Conservation (phyloP, 139 green algal species). For the Chlorella sp. region DNA sequence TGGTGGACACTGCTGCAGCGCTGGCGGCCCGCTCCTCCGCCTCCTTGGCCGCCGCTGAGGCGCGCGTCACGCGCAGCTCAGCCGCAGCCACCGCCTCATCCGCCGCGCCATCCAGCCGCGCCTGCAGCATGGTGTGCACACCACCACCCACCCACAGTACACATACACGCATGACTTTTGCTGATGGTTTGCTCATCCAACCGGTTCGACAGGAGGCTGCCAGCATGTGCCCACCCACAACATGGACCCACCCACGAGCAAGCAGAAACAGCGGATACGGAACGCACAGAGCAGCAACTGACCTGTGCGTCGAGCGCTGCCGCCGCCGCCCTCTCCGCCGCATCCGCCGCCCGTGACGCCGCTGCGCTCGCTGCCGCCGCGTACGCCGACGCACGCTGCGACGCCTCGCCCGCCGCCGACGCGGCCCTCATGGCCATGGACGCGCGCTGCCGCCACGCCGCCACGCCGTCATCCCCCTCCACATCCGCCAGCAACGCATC, state of each 20-base stretch:
- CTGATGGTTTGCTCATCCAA: no score
- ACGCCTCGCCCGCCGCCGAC: conserved; percentile 15
- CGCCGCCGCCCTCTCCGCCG: conserved; percentile 21
- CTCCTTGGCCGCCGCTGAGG: conserved; percentile 14
- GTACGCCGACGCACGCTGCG: conserved; percentile 21
- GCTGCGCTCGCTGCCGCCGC: conserved; percentile 13
- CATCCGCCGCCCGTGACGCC: conserved; percentile 10
- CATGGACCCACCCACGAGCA: not conserved
- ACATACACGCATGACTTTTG: no score
- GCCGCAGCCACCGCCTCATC: conserved; percentile 10
- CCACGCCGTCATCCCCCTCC: no score
- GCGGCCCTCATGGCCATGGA: conserved; percentile 3
- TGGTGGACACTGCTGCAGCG: conserved; percentile 17
- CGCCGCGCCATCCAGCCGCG: not conserved
- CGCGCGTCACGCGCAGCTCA: conserved; percentile 13
- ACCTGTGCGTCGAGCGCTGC: conserved; percentile 14
- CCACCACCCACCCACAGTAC: not conserved
- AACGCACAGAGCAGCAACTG: not conserved
- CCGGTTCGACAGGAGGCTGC: no score
- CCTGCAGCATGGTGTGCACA: not conserved
- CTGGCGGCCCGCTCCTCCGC: conserved; percentile 17
- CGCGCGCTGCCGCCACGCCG: no score
- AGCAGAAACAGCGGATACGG: not conserved
- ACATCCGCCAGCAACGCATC: no score
- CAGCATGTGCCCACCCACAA: not conserved